phyloP scores from a whole-genome alignment of 352 stramenopile species.

The Phytopythium vexans region DNA sequence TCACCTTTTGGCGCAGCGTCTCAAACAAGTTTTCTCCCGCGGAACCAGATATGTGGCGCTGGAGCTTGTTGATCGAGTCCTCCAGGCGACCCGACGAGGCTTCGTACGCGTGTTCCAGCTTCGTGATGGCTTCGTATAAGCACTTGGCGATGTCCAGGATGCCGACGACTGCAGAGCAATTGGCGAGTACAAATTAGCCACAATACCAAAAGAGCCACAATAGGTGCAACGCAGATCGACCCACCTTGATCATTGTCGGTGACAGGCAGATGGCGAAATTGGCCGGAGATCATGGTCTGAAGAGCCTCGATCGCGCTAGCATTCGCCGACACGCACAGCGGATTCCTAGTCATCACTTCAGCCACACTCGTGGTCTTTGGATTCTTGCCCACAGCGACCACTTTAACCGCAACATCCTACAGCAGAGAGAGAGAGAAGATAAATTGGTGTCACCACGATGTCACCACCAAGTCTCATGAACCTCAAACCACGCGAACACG shows the following conservation, averaged over 20 bases:
- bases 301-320: slow-evolving; percentile 95
- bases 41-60: slow-evolving; percentile 47
- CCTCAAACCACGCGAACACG: slow-evolving; percentile 2
- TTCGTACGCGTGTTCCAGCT: slow-evolving; percentile 91
- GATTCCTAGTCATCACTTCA: slow-evolving; percentile 95
- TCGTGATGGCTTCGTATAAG: slow-evolving; percentile 96
- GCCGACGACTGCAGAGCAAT: slow-evolving; percentile 79
- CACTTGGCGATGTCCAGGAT: slow-evolving; percentile 98
- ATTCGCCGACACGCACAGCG: slow-evolving; percentile 91
- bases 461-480: not conserved
- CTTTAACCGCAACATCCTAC: slow-evolving; percentile 92
- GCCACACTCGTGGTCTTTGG: slow-evolving; percentile 69
- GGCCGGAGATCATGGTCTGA: slow-evolving; percentile 95
- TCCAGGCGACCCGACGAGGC: slow-evolving; percentile 66
- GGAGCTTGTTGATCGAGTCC: slow-evolving; percentile 77
- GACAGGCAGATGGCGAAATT: slow-evolving; percentile 97
- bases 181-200: not conserved
- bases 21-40: slow-evolving; percentile 75
- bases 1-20: slow-evolving; percentile 77
- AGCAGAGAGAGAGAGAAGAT: not conserved
- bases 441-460: too few relatives aligned
- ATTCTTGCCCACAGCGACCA: slow-evolving; percentile 89
- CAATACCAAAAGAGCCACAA: slow-evolving; percentile 2
- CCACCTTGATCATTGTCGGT: slow-evolving; percentile 82
- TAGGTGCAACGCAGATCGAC: not conserved